Evolutionary conservation across 73 alveolate genomes (phyloP), one percentile per base, ranked within the genome.

Genomic region (Paramecium octaurelia): DNA sequence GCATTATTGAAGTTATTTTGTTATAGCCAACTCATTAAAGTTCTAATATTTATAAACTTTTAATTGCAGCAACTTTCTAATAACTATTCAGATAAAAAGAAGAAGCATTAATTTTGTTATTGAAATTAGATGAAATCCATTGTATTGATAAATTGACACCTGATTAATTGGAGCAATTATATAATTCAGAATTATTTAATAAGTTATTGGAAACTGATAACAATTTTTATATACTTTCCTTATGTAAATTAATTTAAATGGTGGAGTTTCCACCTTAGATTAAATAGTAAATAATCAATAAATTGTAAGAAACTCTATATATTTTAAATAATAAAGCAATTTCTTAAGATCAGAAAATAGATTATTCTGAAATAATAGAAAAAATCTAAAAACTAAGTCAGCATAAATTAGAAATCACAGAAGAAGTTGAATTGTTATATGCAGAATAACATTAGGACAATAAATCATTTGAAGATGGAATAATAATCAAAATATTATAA

Each of bases 141-240:
- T 73, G 87, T 14, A 73, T 73, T 73, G 87, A 73, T 36, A 34
- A 73, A 36, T 38, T 73, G n/a, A 73, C 87, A 9, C 87, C 87
- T 29, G 87, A 73, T 36, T 36, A 73, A 73, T 16, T 73, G 2
- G 87, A 73, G 35, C 14, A 34, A 73, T 73, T 73, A 29, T 73
- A 38, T 73, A 73, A 31, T 73, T 73, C 87, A 14, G 57, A 34
- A 35, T 73, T 73, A 73, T 73, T 73, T 73, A 40, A 36, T 35
- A 31, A 23, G 18, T 20, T 73, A 12, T 40, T 73, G 29, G 12
- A 14, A 12, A 73, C 60, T 10, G 46, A 31, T 31, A 43, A 73
- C n/a, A 36, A 73, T 73, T 9, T 38, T 34, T 40, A 73, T 10
- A 11, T 73, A 6, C 59, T 73, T 9, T 34, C 60, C 0, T 18